Percentiles rank a stretch among this genome's conserved stretches.
Evolutionary conservation across 805 yeast species (phyloP).

Genomic region (Saccharomycopsis schoenii): DNA sequence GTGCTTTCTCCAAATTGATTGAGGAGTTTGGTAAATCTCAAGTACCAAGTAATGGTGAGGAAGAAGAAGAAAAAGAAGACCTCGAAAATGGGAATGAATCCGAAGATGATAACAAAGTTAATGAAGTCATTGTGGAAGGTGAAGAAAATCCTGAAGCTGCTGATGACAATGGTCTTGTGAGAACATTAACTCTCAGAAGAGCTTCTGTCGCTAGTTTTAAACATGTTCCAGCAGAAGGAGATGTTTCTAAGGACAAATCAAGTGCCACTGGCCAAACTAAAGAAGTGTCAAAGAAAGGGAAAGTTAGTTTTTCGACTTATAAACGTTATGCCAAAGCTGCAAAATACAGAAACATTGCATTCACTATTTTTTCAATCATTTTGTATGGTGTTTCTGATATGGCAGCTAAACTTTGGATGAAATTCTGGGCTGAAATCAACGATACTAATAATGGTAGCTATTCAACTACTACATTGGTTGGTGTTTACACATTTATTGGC

Average conservation of each 20-base stretch:
- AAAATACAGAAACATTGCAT: conserved; percentile 37
- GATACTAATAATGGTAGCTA: conserved; percentile 23
- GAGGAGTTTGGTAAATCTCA: conserved; percentile 15
- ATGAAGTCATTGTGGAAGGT: conserved; percentile 15
- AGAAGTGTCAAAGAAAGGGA: conserved; percentile 50
- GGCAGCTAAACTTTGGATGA: conserved; percentile 52
- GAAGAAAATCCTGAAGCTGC: conserved; percentile 9
- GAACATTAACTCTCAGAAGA: conserved; percentile 33
- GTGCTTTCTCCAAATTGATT: conserved; percentile 23
- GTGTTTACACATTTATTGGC: conserved; percentile 48
- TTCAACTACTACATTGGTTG: conserved; percentile 29
- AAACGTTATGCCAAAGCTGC: conserved; percentile 50
- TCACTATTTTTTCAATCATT: conserved; percentile 30
- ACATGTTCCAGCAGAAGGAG: conserved; percentile 25
- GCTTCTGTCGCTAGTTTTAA: conserved; percentile 58
- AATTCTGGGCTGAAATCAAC: conserved; percentile 56
- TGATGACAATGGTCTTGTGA: conserved; percentile 8
- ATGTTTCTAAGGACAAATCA: conserved; percentile 17
- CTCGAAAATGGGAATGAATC: conserved; percentile 20
- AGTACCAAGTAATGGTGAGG: conserved; percentile 17
- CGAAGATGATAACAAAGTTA: conserved; percentile 17
- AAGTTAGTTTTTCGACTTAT: conserved; percentile 46
- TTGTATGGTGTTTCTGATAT: conserved; percentile 29
- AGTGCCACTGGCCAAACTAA: conserved; percentile 37
- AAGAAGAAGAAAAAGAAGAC: conserved; percentile 20